phyloP scores from a whole-genome alignment of 768 basidiomycete genomes.

The Lanmaoa pseudosensibilis region DNA sequence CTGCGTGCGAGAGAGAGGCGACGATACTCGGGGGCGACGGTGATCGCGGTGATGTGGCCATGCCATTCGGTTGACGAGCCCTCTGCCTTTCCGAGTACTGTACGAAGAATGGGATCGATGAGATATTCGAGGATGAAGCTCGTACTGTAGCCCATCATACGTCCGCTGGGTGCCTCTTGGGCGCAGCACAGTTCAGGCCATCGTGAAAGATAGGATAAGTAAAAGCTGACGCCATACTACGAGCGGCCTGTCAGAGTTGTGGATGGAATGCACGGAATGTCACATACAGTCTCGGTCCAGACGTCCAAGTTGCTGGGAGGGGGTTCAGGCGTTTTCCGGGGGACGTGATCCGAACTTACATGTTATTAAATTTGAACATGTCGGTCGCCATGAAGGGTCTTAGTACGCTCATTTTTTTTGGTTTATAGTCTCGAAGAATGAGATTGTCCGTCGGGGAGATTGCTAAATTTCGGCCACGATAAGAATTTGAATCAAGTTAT shows the following conservation, averaged over 20 bases:
- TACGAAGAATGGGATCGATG: constrained; percentile 5
- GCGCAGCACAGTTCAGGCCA: constrained; percentile 93
- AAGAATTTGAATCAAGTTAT: too few species aligned
- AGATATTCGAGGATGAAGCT: constrained; percentile 7
- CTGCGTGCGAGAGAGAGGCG: constrained; percentile 81
- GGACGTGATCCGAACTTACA: constrained; percentile 47
- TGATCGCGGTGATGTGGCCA: constrained; percentile 93
- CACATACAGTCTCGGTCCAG: constrained; percentile 93
- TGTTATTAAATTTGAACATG: constrained; percentile 90
- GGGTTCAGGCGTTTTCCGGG: constrained; percentile 5
- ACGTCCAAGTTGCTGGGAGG: constrained; percentile 80
- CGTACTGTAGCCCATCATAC: constrained; percentile 93
- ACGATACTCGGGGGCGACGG: constrained; percentile 92
- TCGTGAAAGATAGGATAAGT: constrained; percentile 81
- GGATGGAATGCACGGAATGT: neutral
- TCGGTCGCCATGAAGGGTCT: constrained; percentile 87
- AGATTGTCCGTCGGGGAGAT: neutral
- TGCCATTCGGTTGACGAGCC: constrained; percentile 77
- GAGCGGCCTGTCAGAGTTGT: constrained; percentile 1
- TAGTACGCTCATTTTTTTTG: constrained; percentile 72
- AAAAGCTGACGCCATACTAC: constrained; percentile 87
- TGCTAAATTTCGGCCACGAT: too few species aligned
- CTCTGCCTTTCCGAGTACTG: constrained; percentile 95
- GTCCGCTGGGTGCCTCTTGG: constrained; percentile 76
- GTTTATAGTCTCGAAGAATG: neutral